Base-by-base conservation (phyloP, 176 grass and related monocot species). In the Puccinellia tenuiflora region DNA sequence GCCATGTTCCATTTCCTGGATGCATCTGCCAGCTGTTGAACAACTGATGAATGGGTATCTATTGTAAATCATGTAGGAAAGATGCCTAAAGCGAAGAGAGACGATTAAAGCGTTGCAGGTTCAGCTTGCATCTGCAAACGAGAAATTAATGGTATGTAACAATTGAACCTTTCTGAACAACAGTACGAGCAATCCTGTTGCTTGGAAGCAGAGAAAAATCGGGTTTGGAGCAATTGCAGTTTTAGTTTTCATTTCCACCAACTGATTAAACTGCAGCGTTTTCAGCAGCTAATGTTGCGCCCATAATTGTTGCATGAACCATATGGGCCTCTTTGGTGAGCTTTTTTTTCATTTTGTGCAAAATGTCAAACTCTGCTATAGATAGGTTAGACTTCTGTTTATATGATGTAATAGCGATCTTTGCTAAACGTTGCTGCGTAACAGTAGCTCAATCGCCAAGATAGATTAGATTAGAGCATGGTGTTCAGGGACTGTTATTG, bases 111-210 rank as follows among this genome's bases (percentile, higher is more conserved):
- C 33, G 13, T 22, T 77, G 51, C 51, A 56, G 33, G 16, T 77
- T 57, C 74, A 57, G 74, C 74, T 57, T 77, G 74, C 21, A 9
- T 77, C 74, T 57, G 51, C 74, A 57, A 77, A 77, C 15, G 33
- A 77, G 33, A 77, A 56, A 24, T 37, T 39, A 56, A 77, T 3
- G 74, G 31, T 76, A 75, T 2, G 47, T 75, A 31, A 39, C 29
- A 25, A 25, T 33, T n/a, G 48, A 77, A 39, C 33, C 21, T 52
- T 77, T 22, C 51, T 77, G 51, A 38, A 17, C 51, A 2, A 34
- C 7, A 55, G 7, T 22, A 22, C 21, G 2, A 20, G 56, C 25
- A 61, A 6, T 61, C 57, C 57, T 61, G 57, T 61, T 61, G 57
- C 25, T 61, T 6, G 57, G 25, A 61, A 61, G 57, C 57, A 61